Evolutionary conservation across 345 rosid genomes (phyloP).

Genomic region (Moricandia arvensis): DNA sequence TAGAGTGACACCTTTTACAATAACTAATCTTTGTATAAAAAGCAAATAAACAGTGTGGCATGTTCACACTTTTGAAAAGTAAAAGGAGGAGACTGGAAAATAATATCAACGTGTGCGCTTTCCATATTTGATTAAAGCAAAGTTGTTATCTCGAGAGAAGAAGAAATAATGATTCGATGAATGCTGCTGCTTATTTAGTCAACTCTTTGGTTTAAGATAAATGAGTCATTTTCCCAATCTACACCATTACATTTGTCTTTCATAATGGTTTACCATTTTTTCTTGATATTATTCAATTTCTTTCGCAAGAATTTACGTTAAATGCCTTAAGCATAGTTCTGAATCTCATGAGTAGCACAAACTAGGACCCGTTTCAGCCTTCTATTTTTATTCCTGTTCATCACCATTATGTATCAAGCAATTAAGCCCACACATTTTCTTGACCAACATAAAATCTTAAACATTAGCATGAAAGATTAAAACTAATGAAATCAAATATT

Average conservation of each 20-base stretch:
- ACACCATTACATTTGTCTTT: conserved; percentile 21
- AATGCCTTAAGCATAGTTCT: neutral
- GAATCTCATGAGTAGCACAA: neutral
- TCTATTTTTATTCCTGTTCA: no score
- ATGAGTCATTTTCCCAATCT: neutral
- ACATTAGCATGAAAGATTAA: neutral
- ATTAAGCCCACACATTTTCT: neutral
- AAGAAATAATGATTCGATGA: neutral
- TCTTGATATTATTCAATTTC: neutral
- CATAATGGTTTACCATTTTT: neutral
- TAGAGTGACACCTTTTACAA: neutral
- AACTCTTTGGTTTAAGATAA: conserved; percentile 16
- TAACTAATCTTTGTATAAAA: neutral
- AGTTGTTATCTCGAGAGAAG: neutral
- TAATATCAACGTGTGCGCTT: neutral
- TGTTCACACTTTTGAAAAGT: neutral
- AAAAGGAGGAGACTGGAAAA: neutral
- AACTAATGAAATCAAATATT: no score
- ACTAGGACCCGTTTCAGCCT: neutral
- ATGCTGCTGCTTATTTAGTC: conserved; percentile 15
- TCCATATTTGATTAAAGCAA: neutral
- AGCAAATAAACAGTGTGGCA: neutral
- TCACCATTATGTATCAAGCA: no score
- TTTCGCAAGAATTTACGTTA: neutral
- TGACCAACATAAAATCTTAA: neutral